Base-by-base conservation (phyloP, 306 rosid species). In the Aeschynomene evenia region DNA sequence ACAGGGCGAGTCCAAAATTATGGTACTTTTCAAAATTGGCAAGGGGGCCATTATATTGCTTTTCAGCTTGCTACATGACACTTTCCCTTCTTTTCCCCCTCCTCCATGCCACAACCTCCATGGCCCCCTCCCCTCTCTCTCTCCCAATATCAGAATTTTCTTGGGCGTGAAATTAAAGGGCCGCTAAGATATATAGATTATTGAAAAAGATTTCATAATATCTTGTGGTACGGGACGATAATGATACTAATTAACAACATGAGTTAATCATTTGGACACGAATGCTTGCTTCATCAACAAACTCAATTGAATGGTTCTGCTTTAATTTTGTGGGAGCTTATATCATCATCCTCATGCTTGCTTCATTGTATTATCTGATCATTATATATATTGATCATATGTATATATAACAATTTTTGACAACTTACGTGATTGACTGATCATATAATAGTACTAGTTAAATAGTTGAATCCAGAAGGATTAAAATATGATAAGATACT, bases 1-100 rank as follows among this genome's bases (percentile, higher is more conserved):
- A 56, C 64, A 23, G 21, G 24, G 74, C 61, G 36, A 50, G 58
- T 84, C 88, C 96, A 87, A 87, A 63, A 1, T 68, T 51, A 60
- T 34, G 7, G 85, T 84, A 77, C 79, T 76, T 74, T 78, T 88
- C 91, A 71, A 15, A 67, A 63, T 61, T 74, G 69, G 68, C 59
- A 75, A 71, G 63, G 70, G 84, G 82, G 75, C 84, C 89, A 81
- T 77, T n/a, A n/a, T n/a, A n/a, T n/a, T 54, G 53, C 65, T 70
- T 69, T 50, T 82, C 0, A 42, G 78, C n/a, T n/a, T n/a, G n/a
- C 80, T 70, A 74, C 63, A 48, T 75, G 79, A 69, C 76, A 65
- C 2, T 74, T 36, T 66, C 9, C 48, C 29, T 49, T 36, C 57
- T 1, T 74, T 36, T 66, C 9, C 48, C 29, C 42, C 29, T 51